Conservation (phyloP, 768 basidiomycete genomes). For the Porphyrellus cyaneotinctus region DNA sequence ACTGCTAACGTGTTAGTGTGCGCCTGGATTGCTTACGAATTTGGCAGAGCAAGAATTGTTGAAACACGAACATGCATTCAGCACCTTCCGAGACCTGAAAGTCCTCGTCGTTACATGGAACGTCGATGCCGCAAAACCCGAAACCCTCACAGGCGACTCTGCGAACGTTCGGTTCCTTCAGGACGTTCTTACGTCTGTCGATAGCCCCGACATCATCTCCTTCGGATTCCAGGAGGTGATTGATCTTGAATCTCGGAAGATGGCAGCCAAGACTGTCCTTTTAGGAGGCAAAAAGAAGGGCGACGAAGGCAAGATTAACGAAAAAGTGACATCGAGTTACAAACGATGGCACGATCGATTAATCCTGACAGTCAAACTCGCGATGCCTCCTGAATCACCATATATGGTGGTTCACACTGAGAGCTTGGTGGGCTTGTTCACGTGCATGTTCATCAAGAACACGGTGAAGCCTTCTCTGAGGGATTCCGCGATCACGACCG, state of each 20-base stretch:
- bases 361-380: conserved; percentile 61
- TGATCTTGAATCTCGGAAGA: conserved; percentile 88
- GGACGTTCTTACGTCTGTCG: conserved; percentile 68
- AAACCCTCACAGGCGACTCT: conserved; percentile 56
- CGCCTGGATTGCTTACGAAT: conserved; percentile 1
- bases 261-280: conserved; percentile 89
- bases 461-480: conserved; percentile 55
- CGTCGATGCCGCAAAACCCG: conserved; percentile 82
- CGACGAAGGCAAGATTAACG: conserved; percentile 51
- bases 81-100: conserved; percentile 71
- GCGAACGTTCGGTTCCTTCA: conserved; percentile 80
- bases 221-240: conserved; percentile 98
- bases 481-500: conserved; percentile 69
- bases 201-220: conserved; percentile 80
- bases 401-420: conserved; percentile 84
- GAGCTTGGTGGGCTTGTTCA: conserved; percentile 87
- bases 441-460: conserved; percentile 67
- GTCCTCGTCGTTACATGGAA: conserved; percentile 91
- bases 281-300: conserved; percentile 66
- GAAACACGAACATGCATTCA: conserved; percentile 72
- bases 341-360: conserved; percentile 86
- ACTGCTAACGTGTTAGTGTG: neutral
- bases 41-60: conserved; percentile 66
- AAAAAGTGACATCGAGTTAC: conserved; percentile 84
- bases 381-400: conserved; percentile 67